A percentile compares a stretch with the other conserved stretches of the same genome.
phyloP scores from a whole-genome alignment of 306 rosid species.

The Oemleria cerasiformis region DNA sequence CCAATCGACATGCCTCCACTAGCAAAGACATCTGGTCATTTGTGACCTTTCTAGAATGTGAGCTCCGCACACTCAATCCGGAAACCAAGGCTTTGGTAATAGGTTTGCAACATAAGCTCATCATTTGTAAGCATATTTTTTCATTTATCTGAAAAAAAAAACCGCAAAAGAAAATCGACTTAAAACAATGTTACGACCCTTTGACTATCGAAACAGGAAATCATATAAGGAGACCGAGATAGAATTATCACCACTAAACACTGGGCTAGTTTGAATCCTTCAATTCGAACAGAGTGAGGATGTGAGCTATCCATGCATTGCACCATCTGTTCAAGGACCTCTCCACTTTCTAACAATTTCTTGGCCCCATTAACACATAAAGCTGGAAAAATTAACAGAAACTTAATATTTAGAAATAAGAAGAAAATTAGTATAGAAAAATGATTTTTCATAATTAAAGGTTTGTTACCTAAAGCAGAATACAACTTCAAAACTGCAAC shows the following conservation, averaged over 20 bases:
- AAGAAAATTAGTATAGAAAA: conserved; percentile 10
- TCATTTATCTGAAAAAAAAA: conserved; percentile 57
- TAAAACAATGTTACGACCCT: conserved; percentile 12
- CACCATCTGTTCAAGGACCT: conserved; percentile 51
- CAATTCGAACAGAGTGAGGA: conserved; percentile 55
- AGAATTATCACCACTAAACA: conserved; percentile 54
- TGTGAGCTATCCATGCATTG: conserved; percentile 61
- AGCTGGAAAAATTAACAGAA: conserved; percentile 48
- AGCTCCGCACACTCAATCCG: conserved; percentile 50
- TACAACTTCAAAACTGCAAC: conserved; percentile 65
- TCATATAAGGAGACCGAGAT: conserved; percentile 15
- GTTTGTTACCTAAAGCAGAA: conserved; percentile 72
- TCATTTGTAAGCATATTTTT: conserved; percentile 40
- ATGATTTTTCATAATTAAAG: background rate
- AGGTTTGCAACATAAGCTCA: conserved; percentile 55
- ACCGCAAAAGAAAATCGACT: conserved; percentile 10
- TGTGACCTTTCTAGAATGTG: conserved; percentile 37
- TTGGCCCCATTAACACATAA: conserved; percentile 64
- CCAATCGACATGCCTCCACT: conserved; percentile 72
- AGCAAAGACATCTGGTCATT: conserved; percentile 46
- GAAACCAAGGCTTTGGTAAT: conserved; percentile 58
- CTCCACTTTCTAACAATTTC: conserved; percentile 59
- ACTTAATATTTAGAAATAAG: conserved; percentile 16
- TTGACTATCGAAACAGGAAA: conserved; percentile 4
- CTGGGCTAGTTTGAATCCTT: conserved; percentile 77